Evolutionary conservation across 345 rosid genomes (phyloP).

Genomic region (Camelina hispida): DNA sequence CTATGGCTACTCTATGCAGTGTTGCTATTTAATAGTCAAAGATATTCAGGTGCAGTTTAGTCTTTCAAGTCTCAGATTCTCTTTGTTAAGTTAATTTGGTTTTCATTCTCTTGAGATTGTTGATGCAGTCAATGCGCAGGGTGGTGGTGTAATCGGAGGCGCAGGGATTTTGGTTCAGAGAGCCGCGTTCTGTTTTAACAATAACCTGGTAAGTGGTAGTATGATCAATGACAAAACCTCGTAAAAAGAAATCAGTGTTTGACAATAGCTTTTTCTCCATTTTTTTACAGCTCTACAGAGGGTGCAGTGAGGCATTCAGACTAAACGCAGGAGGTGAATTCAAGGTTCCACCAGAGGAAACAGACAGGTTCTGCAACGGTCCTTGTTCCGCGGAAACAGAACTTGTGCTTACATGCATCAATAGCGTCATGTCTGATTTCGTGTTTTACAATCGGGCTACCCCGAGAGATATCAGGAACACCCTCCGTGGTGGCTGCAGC

Average conservation of each 20-base stretch:
- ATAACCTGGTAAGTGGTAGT: conserved; percentile 40
- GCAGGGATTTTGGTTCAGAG: conserved; percentile 46
- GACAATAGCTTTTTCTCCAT: not conserved
- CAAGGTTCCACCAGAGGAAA: conserved; percentile 54
- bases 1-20: conserved; percentile 29
- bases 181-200: conserved; percentile 55
- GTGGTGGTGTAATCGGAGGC: conserved; percentile 33
- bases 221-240: not conserved
- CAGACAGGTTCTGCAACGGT: conserved; percentile 55
- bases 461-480: conserved; percentile 44
- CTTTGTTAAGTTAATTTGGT: not conserved
- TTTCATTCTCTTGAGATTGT: conserved; percentile 9
- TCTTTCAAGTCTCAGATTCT: not conserved
- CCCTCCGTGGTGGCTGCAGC: conserved; percentile 58
- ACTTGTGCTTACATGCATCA: conserved; percentile 54
- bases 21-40: conserved; percentile 7
- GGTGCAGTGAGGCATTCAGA: conserved; percentile 55
- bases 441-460: conserved; percentile 56
- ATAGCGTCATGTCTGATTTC: conserved; percentile 52
- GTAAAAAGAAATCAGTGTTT: not conserved
- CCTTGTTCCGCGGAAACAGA: conserved; percentile 64
- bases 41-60: conserved; percentile 26
- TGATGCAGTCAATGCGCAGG: conserved; percentile 48
- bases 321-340: conserved; percentile 55
- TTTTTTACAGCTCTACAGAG: conserved; percentile 50